Base-by-base conservation (phyloP, 129 eudicot species). In the Gnaphalium uliginosum region DNA sequence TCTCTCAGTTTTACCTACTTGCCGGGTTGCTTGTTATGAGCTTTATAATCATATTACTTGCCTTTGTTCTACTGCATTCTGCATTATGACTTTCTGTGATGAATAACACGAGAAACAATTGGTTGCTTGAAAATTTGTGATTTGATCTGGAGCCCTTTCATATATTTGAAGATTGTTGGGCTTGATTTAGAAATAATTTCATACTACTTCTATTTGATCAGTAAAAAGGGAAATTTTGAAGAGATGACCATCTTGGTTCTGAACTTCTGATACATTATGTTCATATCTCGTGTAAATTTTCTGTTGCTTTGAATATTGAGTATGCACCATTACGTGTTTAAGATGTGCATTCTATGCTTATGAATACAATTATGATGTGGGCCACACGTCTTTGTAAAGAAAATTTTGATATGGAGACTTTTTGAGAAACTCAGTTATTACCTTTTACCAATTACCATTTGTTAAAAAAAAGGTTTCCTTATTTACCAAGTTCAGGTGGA, bases 401-500 rank as follows among this genome's bases (percentile, higher is more conserved):
- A 62, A 60, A 1, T 14, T 10, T 11, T 17, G 41, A 68, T 29
- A 22, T 41, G 58, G n/a, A 39, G 56, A 5, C 72, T 41, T 68
- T 53, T 70, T 70, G 17, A 15, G 62, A 37, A 48, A 69, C 73
- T 69, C 73, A 69, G 26, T 69, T 70, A 48, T 50, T 26, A 15
- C 61, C 32, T 25, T 26, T 21, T 56, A 56, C 62, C 26, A 56
- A 43, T 68, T 74, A 74, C 50, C 27, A 26, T 18, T 43, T 41
- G 69, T 39, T 18, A 18, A 62, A 41, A 59, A n/a, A 25, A 56
- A 61, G 24, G 24, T 41, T 26, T 39, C 27, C 19, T 39, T 70
- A 35, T 63, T 75, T 27, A 75, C 78, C 35, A 64, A 19, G n/a
- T 26, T 48, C 30, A 62, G 72, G 46, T 62, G 63, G 50, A 46